phyloP scores from a whole-genome alignment of 1,139 yeast species.

The Yamadazyma diospyri region DNA sequence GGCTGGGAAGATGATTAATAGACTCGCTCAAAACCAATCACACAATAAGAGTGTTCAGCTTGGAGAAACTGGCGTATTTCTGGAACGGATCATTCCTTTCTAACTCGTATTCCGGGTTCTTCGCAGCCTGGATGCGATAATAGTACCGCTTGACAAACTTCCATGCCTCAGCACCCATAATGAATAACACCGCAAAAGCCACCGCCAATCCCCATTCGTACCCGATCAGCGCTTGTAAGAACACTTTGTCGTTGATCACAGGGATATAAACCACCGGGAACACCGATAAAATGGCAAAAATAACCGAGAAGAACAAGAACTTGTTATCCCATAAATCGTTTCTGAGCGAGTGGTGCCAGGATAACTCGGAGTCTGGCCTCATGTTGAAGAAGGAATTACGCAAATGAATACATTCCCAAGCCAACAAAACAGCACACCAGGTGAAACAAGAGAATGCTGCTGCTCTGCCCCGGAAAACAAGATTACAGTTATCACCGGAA shows the following conservation, averaged over 20 bases:
- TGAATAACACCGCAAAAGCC: slow-evolving; percentile 56
- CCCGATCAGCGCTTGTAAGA: slow-evolving; percentile 66
- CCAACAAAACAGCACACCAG: slow-evolving; percentile 75
- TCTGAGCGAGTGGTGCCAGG: slow-evolving; percentile 47
- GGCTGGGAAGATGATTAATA: too few relatives aligned
- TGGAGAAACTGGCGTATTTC: slow-evolving; percentile 33
- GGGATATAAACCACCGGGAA: slow-evolving; percentile 85
- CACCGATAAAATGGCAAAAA: slow-evolving; percentile 63
- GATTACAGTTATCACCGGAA: slow-evolving; percentile 32
- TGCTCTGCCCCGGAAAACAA: slow-evolving; percentile 71
- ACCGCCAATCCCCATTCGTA: slow-evolving; percentile 81
- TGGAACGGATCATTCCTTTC: slow-evolving; percentile 57
- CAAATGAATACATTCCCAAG: slow-evolving; percentile 81
- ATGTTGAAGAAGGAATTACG: slow-evolving; percentile 64
- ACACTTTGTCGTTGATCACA: slow-evolving; percentile 74
- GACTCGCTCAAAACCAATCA: background rate
- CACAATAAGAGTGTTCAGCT: slow-evolving; percentile 3
- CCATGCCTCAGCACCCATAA: slow-evolving; percentile 59
- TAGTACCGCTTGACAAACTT: slow-evolving; percentile 61
- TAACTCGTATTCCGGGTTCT: slow-evolving; percentile 56
- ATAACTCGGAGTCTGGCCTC: slow-evolving; percentile 58
- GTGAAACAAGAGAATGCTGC: slow-evolving; percentile 76
- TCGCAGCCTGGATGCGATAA: slow-evolving; percentile 35
- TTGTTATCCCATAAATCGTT: slow-evolving; percentile 68
- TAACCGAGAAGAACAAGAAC: slow-evolving; percentile 75